Percentiles rank a stretch among this genome's conserved stretches.
Conservation (phyloP, 371 early-diverging fungal genomes). For the Dichotomocladium elegans region DNA sequence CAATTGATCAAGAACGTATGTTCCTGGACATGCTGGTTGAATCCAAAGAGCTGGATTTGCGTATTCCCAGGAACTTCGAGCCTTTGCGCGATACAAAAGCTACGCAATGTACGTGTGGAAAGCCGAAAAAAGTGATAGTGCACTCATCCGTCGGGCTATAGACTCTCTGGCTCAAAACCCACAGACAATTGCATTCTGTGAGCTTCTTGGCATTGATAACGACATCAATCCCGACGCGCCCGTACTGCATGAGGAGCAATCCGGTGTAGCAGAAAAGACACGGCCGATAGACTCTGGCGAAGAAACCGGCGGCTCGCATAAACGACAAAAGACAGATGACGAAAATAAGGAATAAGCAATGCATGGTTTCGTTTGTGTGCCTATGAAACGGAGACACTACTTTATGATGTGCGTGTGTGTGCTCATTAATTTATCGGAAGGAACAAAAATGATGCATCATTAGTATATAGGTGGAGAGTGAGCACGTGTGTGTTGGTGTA, state of each 20-base stretch:
- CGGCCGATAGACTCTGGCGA: neutral
- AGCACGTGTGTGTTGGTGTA: neutral
- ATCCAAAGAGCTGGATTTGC: slow-evolving; percentile 39
- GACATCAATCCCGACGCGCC: slow-evolving; percentile 1
- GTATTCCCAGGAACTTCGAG: slow-evolving; percentile 65
- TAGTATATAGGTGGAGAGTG: neutral
- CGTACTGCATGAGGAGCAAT: neutral
- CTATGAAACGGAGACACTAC: neutral
- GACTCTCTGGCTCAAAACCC: slow-evolving; percentile 57
- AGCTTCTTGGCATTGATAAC: slow-evolving; percentile 55
- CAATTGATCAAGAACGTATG: slow-evolving; percentile 22
- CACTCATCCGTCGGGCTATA: slow-evolving; percentile 22
- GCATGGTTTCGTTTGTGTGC: neutral
- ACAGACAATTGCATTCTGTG: slow-evolving; percentile 64
- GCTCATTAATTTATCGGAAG: neutral
- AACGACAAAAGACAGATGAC: neutral
- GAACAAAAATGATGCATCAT: neutral
- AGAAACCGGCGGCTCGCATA: neutral
- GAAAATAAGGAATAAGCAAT: neutral
- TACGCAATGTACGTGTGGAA: neutral
- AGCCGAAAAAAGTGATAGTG: slow-evolving; percentile 1
- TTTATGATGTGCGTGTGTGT: neutral
- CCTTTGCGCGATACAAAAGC: slow-evolving; percentile 20
- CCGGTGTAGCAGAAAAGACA: neutral
- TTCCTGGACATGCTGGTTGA: slow-evolving; percentile 15